Evolutionary conservation across 495 filamentous ascomycete species (phyloP), one percentile per base, ranked within the genome.

Genomic region (Neurospora africana): DNA sequence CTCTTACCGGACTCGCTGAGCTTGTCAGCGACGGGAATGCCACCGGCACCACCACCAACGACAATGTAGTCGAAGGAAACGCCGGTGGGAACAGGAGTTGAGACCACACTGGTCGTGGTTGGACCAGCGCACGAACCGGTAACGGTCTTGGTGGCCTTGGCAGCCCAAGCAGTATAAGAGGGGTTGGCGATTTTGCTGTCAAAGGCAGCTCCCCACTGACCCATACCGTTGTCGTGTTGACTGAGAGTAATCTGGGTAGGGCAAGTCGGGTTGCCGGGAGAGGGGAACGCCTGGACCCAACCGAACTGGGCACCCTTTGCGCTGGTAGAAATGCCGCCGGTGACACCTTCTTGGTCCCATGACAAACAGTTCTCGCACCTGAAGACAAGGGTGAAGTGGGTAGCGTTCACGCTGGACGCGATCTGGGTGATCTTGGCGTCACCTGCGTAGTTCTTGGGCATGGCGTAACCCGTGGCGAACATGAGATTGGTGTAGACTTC

Each of bases 1-100:
- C 80, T 87, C 73, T 90, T 86, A 53, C 90, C 90, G 40, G 87
- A 75, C 75, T 89, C 85, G 53, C 87, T 88, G 27, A 92, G 83
- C 76, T 84, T 88, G 73, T 91, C 89, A 10, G 90, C 89, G 37
- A 89, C 78, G 53, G 89, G 88, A 61, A 91, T 86, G 43, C 90
- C 90, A 61, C 85, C 90, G 27, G 90, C 87, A 70, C 90, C 90
- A 68, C 81, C 87, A 37, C 90, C 90, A 70, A 91, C 84, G 37
- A 91, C 83, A 70, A 91, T 86, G 80, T 92, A 93, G 78, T 93
- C 90, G 72, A 86, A 92, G 4, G 83, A 82, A 21, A 76, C 75
- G n/a, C 61, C 80, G 17, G 81, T 84, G 65, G 83, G 86, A 68
- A 83, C 83, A 5, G 87, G 81, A 3, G 84, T 79, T 17, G 74